phyloP scores from a whole-genome alignment of 208 protist species.

The Borovskyia barvae region DNA sequence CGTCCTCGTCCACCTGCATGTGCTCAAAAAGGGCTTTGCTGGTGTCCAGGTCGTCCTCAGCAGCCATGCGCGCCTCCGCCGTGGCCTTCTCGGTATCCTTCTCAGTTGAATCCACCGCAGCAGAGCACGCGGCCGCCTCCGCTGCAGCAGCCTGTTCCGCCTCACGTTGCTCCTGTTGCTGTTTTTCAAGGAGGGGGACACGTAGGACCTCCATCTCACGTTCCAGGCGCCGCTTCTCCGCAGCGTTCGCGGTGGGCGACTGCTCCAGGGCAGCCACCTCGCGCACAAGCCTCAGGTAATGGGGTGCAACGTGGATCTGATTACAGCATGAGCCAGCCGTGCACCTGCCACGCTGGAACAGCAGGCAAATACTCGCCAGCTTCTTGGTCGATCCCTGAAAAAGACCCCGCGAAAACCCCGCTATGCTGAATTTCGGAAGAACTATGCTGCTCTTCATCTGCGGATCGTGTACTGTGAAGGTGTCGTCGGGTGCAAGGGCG shows the following conservation, averaged over 20 bases:
- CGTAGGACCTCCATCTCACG: slow-evolving; percentile 35
- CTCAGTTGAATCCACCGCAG: neutral
- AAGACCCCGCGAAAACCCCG: slow-evolving; percentile 70
- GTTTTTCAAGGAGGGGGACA: slow-evolving; percentile 18
- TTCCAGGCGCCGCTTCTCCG: slow-evolving; percentile 5
- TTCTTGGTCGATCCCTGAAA: slow-evolving; percentile 78
- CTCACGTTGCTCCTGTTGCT: slow-evolving; percentile 22
- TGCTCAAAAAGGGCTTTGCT: slow-evolving; percentile 36
- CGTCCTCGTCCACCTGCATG: slow-evolving; percentile 38
- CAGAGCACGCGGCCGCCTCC: neutral
- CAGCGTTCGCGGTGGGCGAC: neutral
- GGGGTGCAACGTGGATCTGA: slow-evolving; percentile 76
- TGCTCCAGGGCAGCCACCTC: slow-evolving; percentile 12
- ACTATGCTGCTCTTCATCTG: slow-evolving; percentile 54
- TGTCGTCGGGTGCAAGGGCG: slow-evolving; percentile 37
- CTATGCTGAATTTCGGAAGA: slow-evolving; percentile 73
- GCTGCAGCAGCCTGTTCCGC: slow-evolving; percentile 10
- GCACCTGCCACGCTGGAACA: slow-evolving; percentile 81
- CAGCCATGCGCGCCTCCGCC: slow-evolving; percentile 1
- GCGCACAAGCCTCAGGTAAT: slow-evolving; percentile 49
- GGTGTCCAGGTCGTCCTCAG: slow-evolving; percentile 20
- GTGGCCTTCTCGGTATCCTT: neutral
- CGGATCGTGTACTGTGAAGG: slow-evolving; percentile 79
- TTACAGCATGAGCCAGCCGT: slow-evolving; percentile 82
- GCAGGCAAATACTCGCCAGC: slow-evolving; percentile 77